These are phyloP conservation scores for Pyricularia sp. DNA, from an alignment of 2,329 filamentous ascomycete genomes.

Conservation along the genomic window DNA sequence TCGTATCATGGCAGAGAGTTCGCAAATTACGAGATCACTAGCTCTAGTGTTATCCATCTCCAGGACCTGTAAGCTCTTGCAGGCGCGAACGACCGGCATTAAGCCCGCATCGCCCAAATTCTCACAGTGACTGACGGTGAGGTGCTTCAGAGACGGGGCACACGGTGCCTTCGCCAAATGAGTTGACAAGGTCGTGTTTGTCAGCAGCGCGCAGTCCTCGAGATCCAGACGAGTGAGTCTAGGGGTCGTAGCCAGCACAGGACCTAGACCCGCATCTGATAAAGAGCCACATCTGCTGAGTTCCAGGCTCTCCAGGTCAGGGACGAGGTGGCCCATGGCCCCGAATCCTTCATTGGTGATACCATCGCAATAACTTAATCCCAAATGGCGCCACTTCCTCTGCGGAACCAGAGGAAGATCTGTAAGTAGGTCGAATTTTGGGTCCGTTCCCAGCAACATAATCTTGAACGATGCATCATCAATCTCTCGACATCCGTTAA, in stretches of 20 bases:
- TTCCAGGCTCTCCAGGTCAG: slow-evolving; percentile 72
- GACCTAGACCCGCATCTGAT: slow-evolving; percentile 62
- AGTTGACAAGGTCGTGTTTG: slow-evolving; percentile 62
- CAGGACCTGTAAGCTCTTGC: slow-evolving; percentile 57
- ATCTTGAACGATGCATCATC: slow-evolving; percentile 64
- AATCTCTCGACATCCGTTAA: slow-evolving; percentile 72
- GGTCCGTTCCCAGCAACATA: slow-evolving; percentile 67
- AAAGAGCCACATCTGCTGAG: slow-evolving; percentile 69
- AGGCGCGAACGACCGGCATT: slow-evolving; percentile 71
- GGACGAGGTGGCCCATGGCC: slow-evolving; percentile 63
- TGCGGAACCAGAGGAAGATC: slow-evolving; percentile 66
- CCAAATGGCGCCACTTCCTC: slow-evolving; percentile 72
- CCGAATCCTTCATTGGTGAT: slow-evolving; percentile 68
- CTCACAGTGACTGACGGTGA: slow-evolving; percentile 88
- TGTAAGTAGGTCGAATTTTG: slow-evolving; percentile 73
- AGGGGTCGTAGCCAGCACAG: slow-evolving; percentile 66
- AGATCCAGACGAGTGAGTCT: slow-evolving; percentile 78
- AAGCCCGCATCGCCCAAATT: slow-evolving; percentile 74
- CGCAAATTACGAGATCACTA: slow-evolving; percentile 75
- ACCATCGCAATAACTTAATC: slow-evolving; percentile 68
- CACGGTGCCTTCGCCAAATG: slow-evolving; percentile 71
- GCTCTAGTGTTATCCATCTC: slow-evolving; percentile 93
- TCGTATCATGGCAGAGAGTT: slow-evolving; percentile 74
- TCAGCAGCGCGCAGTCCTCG: slow-evolving; percentile 73
- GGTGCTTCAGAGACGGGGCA: slow-evolving; percentile 60